Percentiles rank a stretch among this genome's conserved stretches.
These are phyloP conservation scores for Saturnispora serradocipensis DNA, from an alignment of 805 yeast species.

Conservation along the genomic window DNA sequence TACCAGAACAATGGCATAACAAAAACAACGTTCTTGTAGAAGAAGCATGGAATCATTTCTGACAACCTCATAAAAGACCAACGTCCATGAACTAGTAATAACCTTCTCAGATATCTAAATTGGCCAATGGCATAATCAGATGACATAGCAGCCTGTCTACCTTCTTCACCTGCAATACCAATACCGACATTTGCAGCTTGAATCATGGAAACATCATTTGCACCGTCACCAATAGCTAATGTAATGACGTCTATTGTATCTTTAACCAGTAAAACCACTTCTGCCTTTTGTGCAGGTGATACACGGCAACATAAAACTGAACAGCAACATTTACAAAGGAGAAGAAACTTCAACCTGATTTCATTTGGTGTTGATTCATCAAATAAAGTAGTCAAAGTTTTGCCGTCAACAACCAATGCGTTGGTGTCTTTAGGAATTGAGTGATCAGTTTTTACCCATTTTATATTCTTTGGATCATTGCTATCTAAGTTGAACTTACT, in stretches of 20 bases:
- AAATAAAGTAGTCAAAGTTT: slow-evolving; percentile 35
- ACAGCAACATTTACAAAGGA: slow-evolving; percentile 66
- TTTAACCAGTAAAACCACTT: slow-evolving; percentile 60
- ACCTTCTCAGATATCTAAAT: slow-evolving; percentile 55
- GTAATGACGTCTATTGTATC: slow-evolving; percentile 62
- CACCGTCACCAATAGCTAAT: slow-evolving; percentile 78
- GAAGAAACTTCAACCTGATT: slow-evolving; percentile 48
- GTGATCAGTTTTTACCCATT: slow-evolving; percentile 50
- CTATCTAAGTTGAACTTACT: slow-evolving; percentile 13
- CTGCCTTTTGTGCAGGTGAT: slow-evolving; percentile 77
- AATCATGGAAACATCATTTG: slow-evolving; percentile 83
- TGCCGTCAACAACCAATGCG: slow-evolving; percentile 68
- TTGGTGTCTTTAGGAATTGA: slow-evolving; percentile 47
- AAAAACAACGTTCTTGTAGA: slow-evolving; percentile 68
- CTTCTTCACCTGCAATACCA: slow-evolving; percentile 84
- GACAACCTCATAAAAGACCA: slow-evolving; percentile 72
- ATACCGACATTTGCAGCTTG: slow-evolving; percentile 81
- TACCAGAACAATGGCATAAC: slow-evolving; percentile 72
- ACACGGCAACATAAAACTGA: slow-evolving; percentile 80
- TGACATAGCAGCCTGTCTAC: slow-evolving; percentile 81
- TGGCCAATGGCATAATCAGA: slow-evolving; percentile 80
- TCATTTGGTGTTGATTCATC: slow-evolving; percentile 5
- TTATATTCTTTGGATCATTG: slow-evolving; percentile 30
- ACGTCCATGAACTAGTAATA: slow-evolving; percentile 71
- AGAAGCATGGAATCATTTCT: slow-evolving; percentile 72